Conservation (phyloP, 192 early-diverging fungal species). For the Backusella morwellensis region DNA sequence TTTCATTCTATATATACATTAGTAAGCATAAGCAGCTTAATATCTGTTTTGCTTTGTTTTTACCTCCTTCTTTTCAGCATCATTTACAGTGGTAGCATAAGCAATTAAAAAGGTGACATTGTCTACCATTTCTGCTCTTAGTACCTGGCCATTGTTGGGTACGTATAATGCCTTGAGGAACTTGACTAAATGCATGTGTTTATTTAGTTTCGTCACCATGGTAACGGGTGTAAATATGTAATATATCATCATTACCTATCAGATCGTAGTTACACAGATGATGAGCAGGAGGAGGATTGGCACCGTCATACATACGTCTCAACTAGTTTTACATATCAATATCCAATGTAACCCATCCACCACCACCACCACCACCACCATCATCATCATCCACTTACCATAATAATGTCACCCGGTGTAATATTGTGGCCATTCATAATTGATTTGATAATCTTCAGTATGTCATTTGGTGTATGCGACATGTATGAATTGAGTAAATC, state of each 20-base stretch:
- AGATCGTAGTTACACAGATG: constrained; percentile 35
- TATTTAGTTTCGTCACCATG: background rate
- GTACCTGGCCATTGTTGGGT: constrained; percentile 39
- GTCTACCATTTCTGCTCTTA: constrained; percentile 54
- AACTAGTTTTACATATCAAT: constrained; percentile 29
- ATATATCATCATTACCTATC: constrained; percentile 20
- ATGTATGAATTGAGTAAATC: constrained; percentile 36
- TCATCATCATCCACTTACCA: constrained; percentile 25
- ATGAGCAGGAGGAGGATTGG: constrained; percentile 43
- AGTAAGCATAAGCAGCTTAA: background rate
- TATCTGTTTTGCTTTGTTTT: background rate
- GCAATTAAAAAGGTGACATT: constrained; percentile 52
- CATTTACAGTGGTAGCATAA: constrained; percentile 46
- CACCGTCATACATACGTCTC: constrained; percentile 42
- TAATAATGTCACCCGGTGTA: constrained; percentile 57
- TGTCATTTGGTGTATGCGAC: constrained; percentile 33
- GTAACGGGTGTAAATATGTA: background rate
- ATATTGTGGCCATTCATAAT: constrained; percentile 38
- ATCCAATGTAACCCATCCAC: background rate
- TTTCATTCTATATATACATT: background rate
- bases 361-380: too few relatives aligned
- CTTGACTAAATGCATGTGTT: constrained; percentile 29
- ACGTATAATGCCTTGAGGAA: constrained; percentile 50
- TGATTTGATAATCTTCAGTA: constrained; percentile 43
- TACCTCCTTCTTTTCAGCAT: constrained; percentile 32